Evolutionary conservation across 176 grass and related monocot species (phyloP).

Genomic region (Oryza meridionalis): DNA sequence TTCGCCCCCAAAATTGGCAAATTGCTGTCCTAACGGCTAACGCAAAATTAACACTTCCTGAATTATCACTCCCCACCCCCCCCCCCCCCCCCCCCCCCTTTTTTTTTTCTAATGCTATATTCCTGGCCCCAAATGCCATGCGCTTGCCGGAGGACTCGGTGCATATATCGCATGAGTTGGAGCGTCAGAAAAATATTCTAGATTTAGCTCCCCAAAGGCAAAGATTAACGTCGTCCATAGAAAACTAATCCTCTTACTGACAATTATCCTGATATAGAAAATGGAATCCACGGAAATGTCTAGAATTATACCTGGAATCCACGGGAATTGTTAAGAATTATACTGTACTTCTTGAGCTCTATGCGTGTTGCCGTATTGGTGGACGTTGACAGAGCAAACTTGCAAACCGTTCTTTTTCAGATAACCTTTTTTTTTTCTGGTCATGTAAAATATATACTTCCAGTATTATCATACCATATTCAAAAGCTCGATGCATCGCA

Average conservation of each 20-base stretch:
- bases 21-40: neutral
- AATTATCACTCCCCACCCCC: no score
- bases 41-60: neutral
- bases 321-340: neutral
- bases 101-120: neutral
- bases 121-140: neutral
- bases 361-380: neutral
- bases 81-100: no score
- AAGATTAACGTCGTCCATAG: neutral
- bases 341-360: neutral
- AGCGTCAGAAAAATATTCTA: neutral
- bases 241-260: neutral
- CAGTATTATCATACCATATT: neutral
- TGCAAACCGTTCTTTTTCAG: neutral
- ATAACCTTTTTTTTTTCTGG: neutral
- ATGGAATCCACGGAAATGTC: neutral
- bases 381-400: neutral
- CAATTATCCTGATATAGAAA: neutral
- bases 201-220: neutral
- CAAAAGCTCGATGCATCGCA: neutral
- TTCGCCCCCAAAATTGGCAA: neutral
- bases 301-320: neutral
- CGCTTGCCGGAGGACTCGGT: neutral
- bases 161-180: neutral
- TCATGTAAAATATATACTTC: neutral